These are phyloP conservation scores for Fusarium sp. DNA, from an alignment of 2,329 filamentous ascomycete species.

Conservation along the genomic window DNA sequence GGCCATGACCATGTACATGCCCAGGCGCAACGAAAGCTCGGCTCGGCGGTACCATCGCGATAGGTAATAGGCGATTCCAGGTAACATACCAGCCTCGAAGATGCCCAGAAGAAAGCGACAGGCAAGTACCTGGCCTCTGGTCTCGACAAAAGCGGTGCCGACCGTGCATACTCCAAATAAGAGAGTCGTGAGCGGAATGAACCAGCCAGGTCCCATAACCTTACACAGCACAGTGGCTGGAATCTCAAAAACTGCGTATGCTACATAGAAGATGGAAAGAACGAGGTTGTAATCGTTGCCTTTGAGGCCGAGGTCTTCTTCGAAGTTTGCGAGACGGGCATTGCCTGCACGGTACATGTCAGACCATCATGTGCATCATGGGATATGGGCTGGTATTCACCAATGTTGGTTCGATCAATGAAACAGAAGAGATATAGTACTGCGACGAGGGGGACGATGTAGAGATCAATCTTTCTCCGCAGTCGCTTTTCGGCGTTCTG, in stretches of 20 bases:
- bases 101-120: slow-evolving; percentile 73
- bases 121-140: slow-evolving; percentile 61
- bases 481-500: not conserved
- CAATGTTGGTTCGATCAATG: not conserved
- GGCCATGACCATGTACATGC: slow-evolving; percentile 75
- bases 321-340: slow-evolving; percentile 70
- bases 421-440: not conserved
- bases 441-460: not conserved
- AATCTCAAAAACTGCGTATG: slow-evolving; percentile 76
- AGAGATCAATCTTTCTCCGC: not conserved
- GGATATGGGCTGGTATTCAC: not conserved
- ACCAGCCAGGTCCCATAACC: slow-evolving; percentile 74
- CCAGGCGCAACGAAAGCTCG: slow-evolving; percentile 73
- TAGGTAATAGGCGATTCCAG: slow-evolving; percentile 76
- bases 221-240: slow-evolving; percentile 74
- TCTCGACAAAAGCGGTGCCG: slow-evolving; percentile 71
- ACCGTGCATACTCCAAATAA: slow-evolving; percentile 71
- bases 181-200: slow-evolving; percentile 69
- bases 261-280: slow-evolving; percentile 74
- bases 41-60: slow-evolving; percentile 73
- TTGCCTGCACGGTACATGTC: slow-evolving; percentile 46
- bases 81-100: slow-evolving; percentile 75
- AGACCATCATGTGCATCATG: not conserved
- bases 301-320: slow-evolving; percentile 66
- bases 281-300: slow-evolving; percentile 75